These are phyloP conservation scores for Acanthamoeba sp. DNA, from an alignment of 208 protist genomes.

Conservation along the genomic window DNA sequence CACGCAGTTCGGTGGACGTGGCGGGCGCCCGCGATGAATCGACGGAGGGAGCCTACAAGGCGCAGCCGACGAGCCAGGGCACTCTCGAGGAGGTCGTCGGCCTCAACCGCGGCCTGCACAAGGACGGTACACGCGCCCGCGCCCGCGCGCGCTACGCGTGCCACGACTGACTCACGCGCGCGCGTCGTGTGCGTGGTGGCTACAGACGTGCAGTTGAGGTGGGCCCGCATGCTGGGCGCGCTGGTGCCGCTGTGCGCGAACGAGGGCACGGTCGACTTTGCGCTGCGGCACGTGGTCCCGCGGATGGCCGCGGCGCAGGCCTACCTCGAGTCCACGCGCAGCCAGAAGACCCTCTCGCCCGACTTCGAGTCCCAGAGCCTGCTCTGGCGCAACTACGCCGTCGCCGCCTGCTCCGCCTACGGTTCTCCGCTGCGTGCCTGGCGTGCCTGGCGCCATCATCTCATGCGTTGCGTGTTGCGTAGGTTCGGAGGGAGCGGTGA, in stretches of 20 bases:
- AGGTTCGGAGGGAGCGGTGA: neutral
- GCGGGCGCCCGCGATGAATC: too few relatives aligned
- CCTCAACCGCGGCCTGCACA: conserved; percentile 33
- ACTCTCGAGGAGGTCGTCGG: conserved; percentile 29
- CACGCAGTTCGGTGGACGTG: conserved; percentile 41
- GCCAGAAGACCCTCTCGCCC: conserved; percentile 16
- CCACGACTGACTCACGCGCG: neutral
- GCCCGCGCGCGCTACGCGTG: too few relatives aligned
- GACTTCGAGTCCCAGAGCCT: conserved; percentile 55
- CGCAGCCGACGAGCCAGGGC: conserved; percentile 27
- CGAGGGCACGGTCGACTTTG: conserved; percentile 49
- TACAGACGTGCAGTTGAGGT: neutral
- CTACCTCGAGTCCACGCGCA: conserved; percentile 54
- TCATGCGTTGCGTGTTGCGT: neutral
- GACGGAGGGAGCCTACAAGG: neutral
- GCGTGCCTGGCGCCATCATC: too few relatives aligned
- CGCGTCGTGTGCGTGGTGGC: neutral
- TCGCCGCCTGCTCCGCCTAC: conserved; percentile 48
- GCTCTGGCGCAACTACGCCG: conserved; percentile 65
- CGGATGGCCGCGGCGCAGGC: conserved; percentile 57
- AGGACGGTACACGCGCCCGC: conserved; percentile 22
- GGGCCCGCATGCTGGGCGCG: conserved; percentile 56
- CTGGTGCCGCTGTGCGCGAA: conserved; percentile 39
- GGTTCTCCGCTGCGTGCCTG: neutral
- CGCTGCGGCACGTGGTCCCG: conserved; percentile 29